Evolutionary conservation across 2,329 filamentous ascomycete species (phyloP).

Genomic region (Alternaria dauci): DNA sequence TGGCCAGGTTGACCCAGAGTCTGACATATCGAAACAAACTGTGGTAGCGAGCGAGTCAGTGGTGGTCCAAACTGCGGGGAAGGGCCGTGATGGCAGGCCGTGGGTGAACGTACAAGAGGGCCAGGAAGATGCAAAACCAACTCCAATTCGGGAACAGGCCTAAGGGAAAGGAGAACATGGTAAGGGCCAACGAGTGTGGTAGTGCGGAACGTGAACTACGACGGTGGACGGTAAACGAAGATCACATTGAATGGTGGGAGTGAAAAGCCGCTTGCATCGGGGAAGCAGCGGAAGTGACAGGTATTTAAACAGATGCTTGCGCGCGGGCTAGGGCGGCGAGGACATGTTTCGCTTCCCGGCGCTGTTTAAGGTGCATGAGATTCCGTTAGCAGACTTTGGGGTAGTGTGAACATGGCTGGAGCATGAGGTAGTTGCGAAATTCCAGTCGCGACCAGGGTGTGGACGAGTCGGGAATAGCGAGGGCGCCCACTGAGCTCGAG

Average conservation of each 20-base stretch:
- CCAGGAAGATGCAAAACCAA: slow-evolving; percentile 50
- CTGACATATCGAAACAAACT: slow-evolving; percentile 90
- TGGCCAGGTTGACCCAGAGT: slow-evolving; percentile 80
- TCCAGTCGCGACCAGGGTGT: slow-evolving; percentile 43
- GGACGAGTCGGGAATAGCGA: slow-evolving; percentile 41
- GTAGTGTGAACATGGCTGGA: slow-evolving; percentile 53
- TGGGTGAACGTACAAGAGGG: slow-evolving; percentile 46
- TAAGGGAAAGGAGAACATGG: slow-evolving; percentile 51
- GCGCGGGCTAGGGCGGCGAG: slow-evolving; percentile 50
- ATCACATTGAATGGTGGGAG: slow-evolving; percentile 53
- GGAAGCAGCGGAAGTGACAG: slow-evolving; percentile 49
- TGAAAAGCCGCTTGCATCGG: slow-evolving; percentile 50
- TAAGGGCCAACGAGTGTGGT: slow-evolving; percentile 50
- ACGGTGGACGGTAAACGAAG: slow-evolving; percentile 47
- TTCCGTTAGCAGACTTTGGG: slow-evolving; percentile 53
- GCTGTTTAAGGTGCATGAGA: slow-evolving; percentile 52
- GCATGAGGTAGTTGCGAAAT: slow-evolving; percentile 52
- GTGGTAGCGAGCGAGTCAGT: slow-evolving; percentile 36
- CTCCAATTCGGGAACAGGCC: slow-evolving; percentile 50
- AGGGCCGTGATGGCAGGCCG: slow-evolving; percentile 5
- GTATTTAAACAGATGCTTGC: slow-evolving; percentile 53
- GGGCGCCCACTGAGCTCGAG: slow-evolving; percentile 44
- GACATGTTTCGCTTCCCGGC: slow-evolving; percentile 52
- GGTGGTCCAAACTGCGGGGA: slow-evolving; percentile 11
- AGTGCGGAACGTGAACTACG: slow-evolving; percentile 46